Percentiles rank a stretch among this genome's conserved stretches.
Evolutionary conservation across 2,329 filamentous ascomycete genomes (phyloP).

Genomic region (Camillea tinctor): DNA sequence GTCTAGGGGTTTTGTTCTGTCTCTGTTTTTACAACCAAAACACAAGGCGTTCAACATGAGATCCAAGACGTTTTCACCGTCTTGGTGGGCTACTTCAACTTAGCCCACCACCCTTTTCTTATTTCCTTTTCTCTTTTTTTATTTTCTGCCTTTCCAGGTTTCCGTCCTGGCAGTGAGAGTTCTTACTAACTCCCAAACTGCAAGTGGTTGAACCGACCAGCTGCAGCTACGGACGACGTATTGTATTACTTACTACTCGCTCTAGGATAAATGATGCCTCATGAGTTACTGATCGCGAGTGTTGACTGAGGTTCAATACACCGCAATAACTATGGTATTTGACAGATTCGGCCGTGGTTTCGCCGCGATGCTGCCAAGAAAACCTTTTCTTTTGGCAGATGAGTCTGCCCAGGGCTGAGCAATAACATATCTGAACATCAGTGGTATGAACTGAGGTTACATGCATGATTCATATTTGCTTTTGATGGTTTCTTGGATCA

Average conservation of each 20-base stretch:
- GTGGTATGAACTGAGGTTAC: background rate
- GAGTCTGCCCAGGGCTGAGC: background rate
- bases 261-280: background rate
- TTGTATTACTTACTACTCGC: background rate
- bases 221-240: background rate
- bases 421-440: background rate
- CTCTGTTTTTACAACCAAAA: constrained; percentile 86
- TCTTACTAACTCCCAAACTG: background rate
- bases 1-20: constrained; percentile 69
- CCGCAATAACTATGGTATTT: background rate
- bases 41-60: constrained; percentile 75
- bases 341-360: background rate
- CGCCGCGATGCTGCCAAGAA: background rate
- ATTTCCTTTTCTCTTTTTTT: constrained; percentile 22
- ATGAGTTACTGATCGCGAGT: background rate
- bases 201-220: background rate
- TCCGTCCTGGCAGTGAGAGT: constrained; percentile 6
- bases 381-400: background rate
- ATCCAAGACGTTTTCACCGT: constrained; percentile 64
- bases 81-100: constrained; percentile 66
- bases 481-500: background rate
- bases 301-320: background rate
- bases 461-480: background rate
- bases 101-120: constrained; percentile 47
- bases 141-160: constrained; percentile 18